phyloP scores from a whole-genome alignment of 805 yeast species.

The Kodamaea jinghongensis region DNA sequence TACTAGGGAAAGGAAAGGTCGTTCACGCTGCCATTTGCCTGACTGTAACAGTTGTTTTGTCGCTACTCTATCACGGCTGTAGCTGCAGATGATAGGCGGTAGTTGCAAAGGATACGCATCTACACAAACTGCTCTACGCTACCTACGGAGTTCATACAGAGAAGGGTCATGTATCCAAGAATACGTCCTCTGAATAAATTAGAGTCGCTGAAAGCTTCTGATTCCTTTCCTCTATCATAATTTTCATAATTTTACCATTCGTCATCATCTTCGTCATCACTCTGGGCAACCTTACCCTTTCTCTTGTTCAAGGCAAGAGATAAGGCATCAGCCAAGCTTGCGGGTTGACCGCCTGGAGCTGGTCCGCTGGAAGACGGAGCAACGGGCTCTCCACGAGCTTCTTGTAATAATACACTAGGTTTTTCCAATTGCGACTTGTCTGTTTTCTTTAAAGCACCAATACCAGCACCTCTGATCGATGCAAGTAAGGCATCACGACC shows the following conservation, averaged over 20 bases:
- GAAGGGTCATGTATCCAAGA: too few species aligned
- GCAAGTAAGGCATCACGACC: constrained; percentile 82
- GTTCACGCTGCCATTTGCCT: too few species aligned
- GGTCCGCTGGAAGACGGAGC: constrained; percentile 27
- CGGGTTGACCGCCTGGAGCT: constrained; percentile 54
- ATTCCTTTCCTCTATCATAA: too few species aligned
- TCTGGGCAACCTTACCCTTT: constrained; percentile 74
- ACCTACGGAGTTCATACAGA: too few species aligned
- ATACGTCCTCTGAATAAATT: too few species aligned
- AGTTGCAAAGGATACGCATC: too few species aligned
- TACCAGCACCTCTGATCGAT: constrained; percentile 76
- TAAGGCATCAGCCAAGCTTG: constrained; percentile 77
- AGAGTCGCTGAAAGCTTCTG: too few species aligned
- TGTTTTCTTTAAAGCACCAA: constrained; percentile 66
- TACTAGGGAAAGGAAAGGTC: too few species aligned
- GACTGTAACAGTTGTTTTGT: too few species aligned
- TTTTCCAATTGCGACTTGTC: constrained; percentile 82
- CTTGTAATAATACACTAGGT: constrained; percentile 71
- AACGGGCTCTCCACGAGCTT: constrained; percentile 63
- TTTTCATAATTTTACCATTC: constrained; percentile 28
- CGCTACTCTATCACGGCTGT: too few species aligned
- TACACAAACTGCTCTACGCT: too few species aligned
- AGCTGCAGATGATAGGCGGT: too few species aligned
- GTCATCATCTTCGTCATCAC: constrained; percentile 86
- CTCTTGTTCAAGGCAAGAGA: constrained; percentile 82